Evolutionary conservation across 2,329 filamentous ascomycete genomes (phyloP).

Genomic region (Pseudopithomyces maydicus): DNA sequence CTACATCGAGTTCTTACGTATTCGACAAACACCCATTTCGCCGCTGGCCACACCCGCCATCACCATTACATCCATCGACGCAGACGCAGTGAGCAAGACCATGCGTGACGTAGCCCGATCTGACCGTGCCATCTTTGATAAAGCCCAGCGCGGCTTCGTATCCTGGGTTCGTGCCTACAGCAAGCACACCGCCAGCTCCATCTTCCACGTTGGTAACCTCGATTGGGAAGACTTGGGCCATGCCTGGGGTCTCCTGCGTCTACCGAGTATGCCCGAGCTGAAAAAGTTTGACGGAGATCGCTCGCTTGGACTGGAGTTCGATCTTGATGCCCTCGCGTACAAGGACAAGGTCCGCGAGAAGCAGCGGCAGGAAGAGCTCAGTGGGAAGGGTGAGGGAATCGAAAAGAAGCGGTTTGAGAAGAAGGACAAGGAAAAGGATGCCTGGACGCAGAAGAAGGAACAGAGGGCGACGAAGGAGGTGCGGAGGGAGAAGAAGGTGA

Average conservation of each 20-base stretch:
- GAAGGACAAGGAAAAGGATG: constrained; percentile 31
- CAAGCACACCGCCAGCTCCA: constrained; percentile 88
- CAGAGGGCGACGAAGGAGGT: constrained; percentile 35
- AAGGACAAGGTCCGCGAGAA: constrained; percentile 53
- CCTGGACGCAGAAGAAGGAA: constrained; percentile 46
- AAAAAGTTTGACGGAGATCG: constrained; percentile 54
- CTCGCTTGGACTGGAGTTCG: constrained; percentile 45
- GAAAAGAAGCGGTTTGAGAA: constrained; percentile 28
- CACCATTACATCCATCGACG: constrained; percentile 65
- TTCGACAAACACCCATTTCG: constrained; percentile 82
- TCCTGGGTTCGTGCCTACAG: constrained; percentile 91
- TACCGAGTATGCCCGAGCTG: constrained; percentile 92
- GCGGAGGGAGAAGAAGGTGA: constrained; percentile 40
- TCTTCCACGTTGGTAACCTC: constrained; percentile 81
- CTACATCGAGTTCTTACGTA: constrained; percentile 83
- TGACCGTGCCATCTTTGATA: constrained; percentile 77
- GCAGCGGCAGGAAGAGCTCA: constrained; percentile 45
- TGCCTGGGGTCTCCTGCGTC: constrained; percentile 82
- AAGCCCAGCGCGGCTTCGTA: constrained; percentile 89
- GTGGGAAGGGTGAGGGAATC: constrained; percentile 20
- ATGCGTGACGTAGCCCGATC: constrained; percentile 65
- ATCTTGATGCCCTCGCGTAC: constrained; percentile 49
- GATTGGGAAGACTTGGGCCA: constrained; percentile 83
- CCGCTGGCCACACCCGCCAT: constrained; percentile 65
- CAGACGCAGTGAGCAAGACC: constrained; percentile 58